phyloP scores from a whole-genome alignment of 2,329 filamentous ascomycete species.

The Stemphylium vesicarium region DNA sequence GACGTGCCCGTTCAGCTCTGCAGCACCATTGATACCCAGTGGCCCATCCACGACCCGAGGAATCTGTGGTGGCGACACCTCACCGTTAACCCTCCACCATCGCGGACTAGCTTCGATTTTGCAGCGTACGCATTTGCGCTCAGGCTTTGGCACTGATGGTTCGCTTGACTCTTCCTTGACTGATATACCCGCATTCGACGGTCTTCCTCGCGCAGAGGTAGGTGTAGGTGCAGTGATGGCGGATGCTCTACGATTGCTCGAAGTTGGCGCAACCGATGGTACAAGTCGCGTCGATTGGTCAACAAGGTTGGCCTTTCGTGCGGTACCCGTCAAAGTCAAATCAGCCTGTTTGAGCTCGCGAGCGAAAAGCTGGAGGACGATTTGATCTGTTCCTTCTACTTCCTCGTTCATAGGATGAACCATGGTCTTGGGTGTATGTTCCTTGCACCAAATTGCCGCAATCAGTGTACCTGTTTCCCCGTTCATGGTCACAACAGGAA shows the following conservation, averaged over 20 bases:
- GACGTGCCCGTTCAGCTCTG: slow-evolving; percentile 19
- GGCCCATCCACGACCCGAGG: slow-evolving; percentile 29
- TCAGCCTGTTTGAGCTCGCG: slow-evolving; percentile 95
- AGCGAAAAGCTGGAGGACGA: slow-evolving; percentile 84
- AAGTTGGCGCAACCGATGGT: slow-evolving; percentile 37
- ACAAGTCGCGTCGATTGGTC: slow-evolving; percentile 65
- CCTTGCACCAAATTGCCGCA: slow-evolving; percentile 90
- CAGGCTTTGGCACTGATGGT: slow-evolving; percentile 33
- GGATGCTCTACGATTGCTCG: slow-evolving; percentile 51
- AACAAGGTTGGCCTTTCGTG: slow-evolving; percentile 85
- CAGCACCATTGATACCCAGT: slow-evolving; percentile 28
- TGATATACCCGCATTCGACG: slow-evolving; percentile 43
- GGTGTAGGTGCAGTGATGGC: slow-evolving; percentile 42
- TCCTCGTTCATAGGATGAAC: slow-evolving; percentile 81
- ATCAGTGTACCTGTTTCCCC: slow-evolving; percentile 82
- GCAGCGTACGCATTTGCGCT: slow-evolving; percentile 53
- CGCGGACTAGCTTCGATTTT: slow-evolving; percentile 73
- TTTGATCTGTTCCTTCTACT: slow-evolving; percentile 73
- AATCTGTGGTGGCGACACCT: slow-evolving; percentile 10
- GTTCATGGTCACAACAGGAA: slow-evolving; percentile 79
- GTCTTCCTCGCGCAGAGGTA: slow-evolving; percentile 43
- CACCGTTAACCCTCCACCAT: slow-evolving; percentile 52
- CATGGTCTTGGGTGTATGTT: slow-evolving; percentile 74
- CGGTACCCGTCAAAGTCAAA: slow-evolving; percentile 85
- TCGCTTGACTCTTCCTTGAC: slow-evolving; percentile 49